Conservation (phyloP, 495 filamentous ascomycete genomes). For the Podospora fimiseda region DNA sequence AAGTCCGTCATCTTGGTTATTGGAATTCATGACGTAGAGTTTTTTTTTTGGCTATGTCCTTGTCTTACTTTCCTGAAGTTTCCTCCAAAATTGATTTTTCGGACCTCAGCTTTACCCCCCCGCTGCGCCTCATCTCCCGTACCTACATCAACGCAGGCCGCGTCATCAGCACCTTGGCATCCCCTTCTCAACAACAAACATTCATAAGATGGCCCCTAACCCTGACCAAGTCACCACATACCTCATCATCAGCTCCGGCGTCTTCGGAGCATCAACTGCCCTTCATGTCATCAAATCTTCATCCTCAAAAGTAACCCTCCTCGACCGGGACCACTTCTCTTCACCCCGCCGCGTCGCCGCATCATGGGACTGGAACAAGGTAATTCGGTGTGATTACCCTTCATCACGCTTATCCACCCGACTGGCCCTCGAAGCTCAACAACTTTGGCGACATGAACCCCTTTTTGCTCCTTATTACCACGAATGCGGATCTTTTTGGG, state of each 20-base stretch:
- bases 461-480: conserved; percentile 51
- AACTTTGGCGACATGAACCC: conserved; percentile 47
- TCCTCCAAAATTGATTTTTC: no score
- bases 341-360: conserved; percentile 42
- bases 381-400: conserved; percentile 58
- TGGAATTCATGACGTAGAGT: no score
- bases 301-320: conserved; percentile 45
- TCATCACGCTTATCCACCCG: conserved; percentile 49
- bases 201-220: not conserved
- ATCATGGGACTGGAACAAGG: conserved; percentile 64
- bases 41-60: no score
- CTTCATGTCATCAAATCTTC: conserved; percentile 48
- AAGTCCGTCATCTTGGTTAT: no score
- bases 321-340: conserved; percentile 49
- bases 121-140: no score
- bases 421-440: conserved; percentile 51
- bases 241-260: conserved; percentile 58
- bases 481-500: conserved; percentile 50
- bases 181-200: not conserved
- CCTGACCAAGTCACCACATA: conserved; percentile 26
- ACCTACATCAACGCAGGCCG: no score
- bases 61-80: no score
- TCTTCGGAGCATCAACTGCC: conserved; percentile 61
- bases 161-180: no score
- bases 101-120: no score